These are phyloP conservation scores for Nicotiana sylvestris DNA, from an alignment of 257 asterid genomes.

Conservation along the genomic window DNA sequence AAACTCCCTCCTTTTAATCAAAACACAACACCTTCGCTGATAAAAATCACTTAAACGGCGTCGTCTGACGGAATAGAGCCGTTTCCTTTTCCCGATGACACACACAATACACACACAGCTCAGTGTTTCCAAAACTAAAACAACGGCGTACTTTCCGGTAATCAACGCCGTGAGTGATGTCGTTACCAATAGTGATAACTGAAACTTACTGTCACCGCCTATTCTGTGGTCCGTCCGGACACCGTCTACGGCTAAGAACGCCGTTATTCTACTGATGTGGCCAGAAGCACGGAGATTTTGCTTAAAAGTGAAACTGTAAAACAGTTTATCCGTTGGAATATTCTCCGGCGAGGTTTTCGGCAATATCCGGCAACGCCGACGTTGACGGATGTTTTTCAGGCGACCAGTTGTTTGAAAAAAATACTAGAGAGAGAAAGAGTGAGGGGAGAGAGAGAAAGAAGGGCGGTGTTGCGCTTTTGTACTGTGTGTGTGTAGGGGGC, in stretches of 20 bases:
- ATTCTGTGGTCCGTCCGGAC: background rate
- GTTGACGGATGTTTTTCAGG: conserved; percentile 13
- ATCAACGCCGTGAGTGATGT: background rate
- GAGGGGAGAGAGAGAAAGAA: conserved; percentile 14
- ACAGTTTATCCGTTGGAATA: background rate
- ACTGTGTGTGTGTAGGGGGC: conserved; percentile 15
- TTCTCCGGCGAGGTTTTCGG: background rate
- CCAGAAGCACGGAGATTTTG: background rate
- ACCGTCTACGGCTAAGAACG: background rate
- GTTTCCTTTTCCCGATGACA: background rate
- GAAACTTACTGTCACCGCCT: background rate
- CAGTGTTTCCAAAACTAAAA: background rate
- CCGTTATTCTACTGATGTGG: background rate
- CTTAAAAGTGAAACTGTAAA: background rate
- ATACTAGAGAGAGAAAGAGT: conserved; percentile 20
- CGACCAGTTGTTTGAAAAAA: background rate
- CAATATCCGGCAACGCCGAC: conserved; percentile 8
- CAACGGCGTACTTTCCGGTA: background rate
- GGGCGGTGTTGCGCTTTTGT: conserved; percentile 14
- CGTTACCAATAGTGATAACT: background rate
- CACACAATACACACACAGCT: background rate
- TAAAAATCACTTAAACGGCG: background rate
- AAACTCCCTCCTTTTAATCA: conserved; percentile 16
- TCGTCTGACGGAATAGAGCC: background rate
- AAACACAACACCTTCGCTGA: background rate